Base-by-base conservation (phyloP, 1,284 basidiomycete genomes). In the Vanrija sp. region DNA sequence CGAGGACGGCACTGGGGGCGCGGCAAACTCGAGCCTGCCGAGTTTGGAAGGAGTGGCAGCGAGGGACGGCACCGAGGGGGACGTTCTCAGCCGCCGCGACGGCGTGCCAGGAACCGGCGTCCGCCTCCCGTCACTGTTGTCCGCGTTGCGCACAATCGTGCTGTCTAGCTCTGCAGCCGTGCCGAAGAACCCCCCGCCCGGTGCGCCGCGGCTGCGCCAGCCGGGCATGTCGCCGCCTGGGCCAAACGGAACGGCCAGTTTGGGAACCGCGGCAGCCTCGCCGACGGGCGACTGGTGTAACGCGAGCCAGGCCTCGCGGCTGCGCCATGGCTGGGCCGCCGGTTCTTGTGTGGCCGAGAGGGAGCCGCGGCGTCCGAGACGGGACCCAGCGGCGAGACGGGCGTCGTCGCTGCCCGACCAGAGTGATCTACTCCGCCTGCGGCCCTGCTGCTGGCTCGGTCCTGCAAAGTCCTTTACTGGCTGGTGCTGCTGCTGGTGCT, bases 301-400 rank as follows among this genome's bases (percentile, higher is more conserved):
- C 0, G 66, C 67, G 6, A 53, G 45, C 69, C 69, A 71, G 2
- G 63, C 61, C 20, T 68, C 67, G 15, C 62, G 57, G 12, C 59
- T 62, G 35, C 69, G 49, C 69, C 67, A 71, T 16, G 69, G 69
- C 55, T 71, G 67, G n/a, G 46, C 45, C 44, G 5, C 45, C 15
- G 24, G 27, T 19, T 19, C 35, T 44, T 12, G 47, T 27, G 47
- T 7, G 6, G 38, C 19, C 2, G 38, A 39, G 4, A 20, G 18
- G 7, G n/a, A n/a, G n/a, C 38, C 19, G 1, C 19, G n/a, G 1
- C n/a, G 38, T 1, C 38, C 31, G 5, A 31, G 31, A 4, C 31
- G 31, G 2, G 31, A 31, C 1, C 31, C 31, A 31, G 31, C 31
- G 2, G 31, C 31, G 31, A 31, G 31, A 14, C 31, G 31, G 31